Evolutionary conservation across 495 filamentous ascomycete species (phyloP).

Genomic region (Aspergillus wentii): DNA sequence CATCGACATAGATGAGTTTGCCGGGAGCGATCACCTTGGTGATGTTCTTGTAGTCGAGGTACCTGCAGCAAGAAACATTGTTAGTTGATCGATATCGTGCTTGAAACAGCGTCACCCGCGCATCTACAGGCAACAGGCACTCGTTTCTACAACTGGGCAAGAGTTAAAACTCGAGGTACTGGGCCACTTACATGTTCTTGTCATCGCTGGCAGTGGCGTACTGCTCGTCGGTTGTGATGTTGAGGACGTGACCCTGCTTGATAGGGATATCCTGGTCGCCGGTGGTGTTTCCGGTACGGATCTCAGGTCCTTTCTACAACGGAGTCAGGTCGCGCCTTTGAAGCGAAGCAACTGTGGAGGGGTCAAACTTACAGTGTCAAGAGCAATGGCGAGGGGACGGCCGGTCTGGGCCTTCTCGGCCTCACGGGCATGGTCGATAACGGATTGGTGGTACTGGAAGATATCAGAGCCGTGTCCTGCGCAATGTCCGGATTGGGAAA

Average conservation of each 20-base stretch:
- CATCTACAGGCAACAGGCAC: too few relatives aligned
- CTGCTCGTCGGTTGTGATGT: constrained; percentile 96
- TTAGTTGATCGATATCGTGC: constrained; percentile 3
- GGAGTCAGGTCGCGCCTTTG: constrained; percentile 3
- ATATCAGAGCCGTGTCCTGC: neutral
- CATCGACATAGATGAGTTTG: constrained; percentile 96
- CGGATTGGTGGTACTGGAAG: constrained; percentile 77
- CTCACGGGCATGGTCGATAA: constrained; percentile 88
- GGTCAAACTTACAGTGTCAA: constrained; percentile 67
- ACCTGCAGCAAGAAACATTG: constrained; percentile 48
- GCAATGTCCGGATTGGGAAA: neutral
- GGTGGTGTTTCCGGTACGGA: constrained; percentile 89
- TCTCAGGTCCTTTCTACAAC: constrained; percentile 90
- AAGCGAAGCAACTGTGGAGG: neutral
- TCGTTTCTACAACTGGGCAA: neutral
- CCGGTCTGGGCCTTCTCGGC: constrained; percentile 72
- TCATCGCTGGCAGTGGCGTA: constrained; percentile 79
- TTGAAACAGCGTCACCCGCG: neutral
- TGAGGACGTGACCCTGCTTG: constrained; percentile 72
- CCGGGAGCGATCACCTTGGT: constrained; percentile 94
- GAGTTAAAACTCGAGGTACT: constrained; percentile 38
- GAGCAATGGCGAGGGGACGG: constrained; percentile 90
- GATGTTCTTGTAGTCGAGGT: constrained; percentile 99
- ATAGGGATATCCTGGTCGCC: constrained; percentile 85
- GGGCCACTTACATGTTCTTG: constrained; percentile 98